Evolutionary conservation across 2,329 filamentous ascomycete species (phyloP).

Genomic region (Aspergillus hortae): DNA sequence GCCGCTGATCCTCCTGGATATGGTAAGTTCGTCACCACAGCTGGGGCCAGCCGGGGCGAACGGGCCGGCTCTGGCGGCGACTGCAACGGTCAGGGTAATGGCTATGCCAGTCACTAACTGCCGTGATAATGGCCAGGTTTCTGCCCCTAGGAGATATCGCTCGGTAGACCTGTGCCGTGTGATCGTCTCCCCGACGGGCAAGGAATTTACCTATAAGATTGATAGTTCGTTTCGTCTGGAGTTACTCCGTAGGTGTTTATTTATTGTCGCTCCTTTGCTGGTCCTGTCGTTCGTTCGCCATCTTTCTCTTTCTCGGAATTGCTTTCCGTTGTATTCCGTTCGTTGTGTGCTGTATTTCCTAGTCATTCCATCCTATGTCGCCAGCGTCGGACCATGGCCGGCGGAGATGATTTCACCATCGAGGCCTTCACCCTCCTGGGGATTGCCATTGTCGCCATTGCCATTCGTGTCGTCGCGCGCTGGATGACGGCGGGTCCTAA

Average conservation of each 20-base stretch:
- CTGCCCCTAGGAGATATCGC: not conserved
- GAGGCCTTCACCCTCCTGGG: conserved; percentile 52
- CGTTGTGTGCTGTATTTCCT: not conserved
- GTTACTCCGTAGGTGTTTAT: not conserved
- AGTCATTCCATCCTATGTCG: not conserved
- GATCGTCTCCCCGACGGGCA: not conserved
- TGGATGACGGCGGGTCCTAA: conserved; percentile 46
- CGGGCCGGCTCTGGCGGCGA: not conserved
- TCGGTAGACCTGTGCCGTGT: not conserved
- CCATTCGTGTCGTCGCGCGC: conserved; percentile 50
- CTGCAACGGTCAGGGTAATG: not conserved
- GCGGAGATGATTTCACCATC: conserved; percentile 34
- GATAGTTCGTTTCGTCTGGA: not conserved
- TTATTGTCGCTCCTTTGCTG: too few relatives aligned
- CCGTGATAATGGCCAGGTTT: too few relatives aligned
- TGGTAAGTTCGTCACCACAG: not conserved
- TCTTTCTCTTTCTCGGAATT: not conserved
- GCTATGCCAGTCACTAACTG: too few relatives aligned
- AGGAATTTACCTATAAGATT: not conserved
- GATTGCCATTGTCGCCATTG: conserved; percentile 49
- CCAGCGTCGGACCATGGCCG: conserved; percentile 6
- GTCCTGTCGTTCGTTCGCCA: too few relatives aligned
- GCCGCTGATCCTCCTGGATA: not conserved
- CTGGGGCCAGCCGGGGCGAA: not conserved
- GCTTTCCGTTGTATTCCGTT: not conserved